Evolutionary conservation across 305 asterid species (phyloP).

Genomic region (Salvia sclarea): DNA sequence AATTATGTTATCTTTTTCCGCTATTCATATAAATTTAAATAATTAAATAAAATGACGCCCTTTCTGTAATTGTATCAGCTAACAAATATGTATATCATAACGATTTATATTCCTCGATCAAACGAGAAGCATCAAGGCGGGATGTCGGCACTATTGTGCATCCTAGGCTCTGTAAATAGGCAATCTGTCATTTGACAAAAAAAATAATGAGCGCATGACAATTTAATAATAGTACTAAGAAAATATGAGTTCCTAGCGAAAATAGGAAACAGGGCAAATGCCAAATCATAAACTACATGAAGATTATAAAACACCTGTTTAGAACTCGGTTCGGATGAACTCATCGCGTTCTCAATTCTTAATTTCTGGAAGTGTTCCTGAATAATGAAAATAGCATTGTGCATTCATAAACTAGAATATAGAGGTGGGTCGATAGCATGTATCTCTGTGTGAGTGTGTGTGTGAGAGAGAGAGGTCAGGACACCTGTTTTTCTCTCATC

Average conservation of each 20-base stretch:
- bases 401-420: neutral
- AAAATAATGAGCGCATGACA: neutral
- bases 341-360: conserved; percentile 81
- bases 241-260: neutral
- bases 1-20: too few relatives aligned
- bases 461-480: neutral
- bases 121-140: conserved; percentile 90
- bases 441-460: neutral
- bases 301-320: conserved; percentile 61
- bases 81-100: conserved; percentile 32
- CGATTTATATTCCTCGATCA: conserved; percentile 89
- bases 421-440: neutral
- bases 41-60: neutral
- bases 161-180: conserved; percentile 81
- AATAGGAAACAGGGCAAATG: neutral
- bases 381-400: conserved; percentile 19
- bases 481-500: conserved; percentile 89
- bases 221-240: neutral
- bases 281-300: neutral
- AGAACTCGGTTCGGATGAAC: conserved; percentile 76
- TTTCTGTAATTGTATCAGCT: neutral
- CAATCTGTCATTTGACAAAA: conserved; percentile 48
- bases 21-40: too few relatives aligned
- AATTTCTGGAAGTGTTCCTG: conserved; percentile 89
- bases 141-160: conserved; percentile 83